Evolutionary conservation across 768 basidiomycete genomes (phyloP), one percentile per base, ranked within the genome.

Genomic region (Lactifluus rugatus): DNA sequence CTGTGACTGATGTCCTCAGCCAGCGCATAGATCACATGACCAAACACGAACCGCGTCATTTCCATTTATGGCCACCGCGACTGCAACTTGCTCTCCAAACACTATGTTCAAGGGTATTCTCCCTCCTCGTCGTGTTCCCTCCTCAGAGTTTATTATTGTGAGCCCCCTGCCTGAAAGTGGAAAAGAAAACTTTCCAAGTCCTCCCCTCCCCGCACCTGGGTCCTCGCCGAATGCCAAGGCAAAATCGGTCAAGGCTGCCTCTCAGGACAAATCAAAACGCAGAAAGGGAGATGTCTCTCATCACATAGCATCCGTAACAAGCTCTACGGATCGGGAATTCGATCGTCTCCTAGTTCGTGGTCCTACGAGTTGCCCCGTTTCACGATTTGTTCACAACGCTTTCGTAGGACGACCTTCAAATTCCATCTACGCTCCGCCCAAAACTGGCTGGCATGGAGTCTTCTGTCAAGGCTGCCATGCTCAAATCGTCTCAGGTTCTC

Each of bases 391-490:
- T 53, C n/a, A 48, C n/a, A 37, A 5, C 25, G 7, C 26, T 55
- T 49, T 23, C 57, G 13, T 62, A 93, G 91, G 89, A 94, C 69
- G 89, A 92, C 58, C 81, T 94, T 52, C 91, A 94, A 72, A 91
- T 94, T 21, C 92, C 92, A 3, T 72, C 80, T 7, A 81, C 81
- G 2, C 73, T 93, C 23, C 80, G 92, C 8, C 85, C 84, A 1
- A 90, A 91, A 70, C 80, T 94, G 17, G 75, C 76, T 48, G 82
- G 81, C 16, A 89, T 95, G 81, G 89, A 94, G 56, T 73, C 84
- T 0, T 82, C 85, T 1, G 87, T 95, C 50, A 95, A 95, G 68
- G 90, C 88, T 5, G 89, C 88, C 13, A 93, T 95, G 89, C 75
- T 95, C 56, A 91, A 89, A 68, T 90, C 89, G 0, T 91, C 90